phyloP scores from a whole-genome alignment of 305 asterid genomes.

The Solanum chacoense region DNA sequence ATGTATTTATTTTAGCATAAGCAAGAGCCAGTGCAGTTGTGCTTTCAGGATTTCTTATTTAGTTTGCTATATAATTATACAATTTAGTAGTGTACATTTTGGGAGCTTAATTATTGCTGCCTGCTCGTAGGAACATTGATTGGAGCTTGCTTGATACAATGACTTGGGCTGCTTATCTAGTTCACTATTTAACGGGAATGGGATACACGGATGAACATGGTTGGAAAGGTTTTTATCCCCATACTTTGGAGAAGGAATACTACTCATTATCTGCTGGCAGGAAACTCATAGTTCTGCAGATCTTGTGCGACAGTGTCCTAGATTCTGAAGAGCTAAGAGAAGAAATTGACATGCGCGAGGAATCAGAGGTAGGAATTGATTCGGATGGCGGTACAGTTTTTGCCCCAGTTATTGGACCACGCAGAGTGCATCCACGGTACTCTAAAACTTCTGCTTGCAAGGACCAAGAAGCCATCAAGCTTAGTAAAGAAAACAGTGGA shows the following conservation, averaged over 20 bases:
- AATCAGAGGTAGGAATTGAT: constrained; percentile 63
- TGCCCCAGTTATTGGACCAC: constrained; percentile 32
- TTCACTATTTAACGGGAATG: constrained; percentile 59
- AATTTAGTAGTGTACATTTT: background rate
- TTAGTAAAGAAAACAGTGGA: constrained; percentile 28
- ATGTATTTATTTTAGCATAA: background rate
- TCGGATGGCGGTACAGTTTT: constrained; percentile 33
- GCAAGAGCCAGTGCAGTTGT: background rate
- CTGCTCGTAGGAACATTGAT: constrained; percentile 52
- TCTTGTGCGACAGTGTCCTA: constrained; percentile 70
- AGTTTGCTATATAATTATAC: background rate
- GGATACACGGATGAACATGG: constrained; percentile 44
- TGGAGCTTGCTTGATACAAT: constrained; percentile 90
- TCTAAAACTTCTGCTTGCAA: constrained; percentile 47
- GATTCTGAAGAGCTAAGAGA: constrained; percentile 73
- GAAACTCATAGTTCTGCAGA: constrained; percentile 66
- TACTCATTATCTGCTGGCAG: constrained; percentile 61
- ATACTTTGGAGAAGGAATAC: constrained; percentile 68
- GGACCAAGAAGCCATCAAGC: constrained; percentile 30
- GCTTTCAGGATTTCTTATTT: background rate
- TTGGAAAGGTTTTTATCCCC: constrained; percentile 59
- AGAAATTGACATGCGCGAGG: constrained; percentile 70
- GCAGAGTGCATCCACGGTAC: constrained; percentile 57
- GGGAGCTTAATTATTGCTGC: background rate
- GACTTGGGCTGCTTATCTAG: constrained; percentile 85